Percentiles rank a stretch among this genome's conserved stretches.
Evolutionary conservation across 2,329 filamentous ascomycete genomes (phyloP).

Genomic region (Colletotrichum costaricense): DNA sequence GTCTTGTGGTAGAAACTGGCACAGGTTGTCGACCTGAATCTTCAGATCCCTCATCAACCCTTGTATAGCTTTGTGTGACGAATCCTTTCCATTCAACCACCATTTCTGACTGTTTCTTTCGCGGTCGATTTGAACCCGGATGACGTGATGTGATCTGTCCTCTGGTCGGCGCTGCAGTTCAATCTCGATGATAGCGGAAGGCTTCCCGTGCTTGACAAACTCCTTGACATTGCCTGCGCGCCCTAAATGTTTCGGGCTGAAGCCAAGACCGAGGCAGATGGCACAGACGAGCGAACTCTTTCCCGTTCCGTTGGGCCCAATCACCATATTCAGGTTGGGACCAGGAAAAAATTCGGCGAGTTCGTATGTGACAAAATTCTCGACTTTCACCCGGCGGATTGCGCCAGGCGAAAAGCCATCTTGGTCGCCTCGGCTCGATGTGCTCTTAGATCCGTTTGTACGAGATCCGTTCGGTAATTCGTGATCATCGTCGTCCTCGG

Average conservation of each 20-base stretch:
- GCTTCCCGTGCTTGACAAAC: slow-evolving; percentile 91
- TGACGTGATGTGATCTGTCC: slow-evolving; percentile 74
- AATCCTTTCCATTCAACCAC: slow-evolving; percentile 76
- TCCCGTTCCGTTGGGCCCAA: slow-evolving; percentile 97
- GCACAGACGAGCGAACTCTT: slow-evolving; percentile 98
- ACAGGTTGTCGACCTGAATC: slow-evolving; percentile 97
- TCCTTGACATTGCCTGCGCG: slow-evolving; percentile 87
- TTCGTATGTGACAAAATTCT: slow-evolving; percentile 95
- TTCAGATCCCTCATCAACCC: slow-evolving; percentile 76
- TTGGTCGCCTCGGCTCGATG: slow-evolving; percentile 30
- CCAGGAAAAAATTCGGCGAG: slow-evolving; percentile 91
- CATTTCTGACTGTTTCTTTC: slow-evolving; percentile 88
- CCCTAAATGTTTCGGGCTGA: slow-evolving; percentile 83
- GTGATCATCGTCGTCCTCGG: slow-evolving; percentile 35
- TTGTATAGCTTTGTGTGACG: slow-evolving; percentile 73
- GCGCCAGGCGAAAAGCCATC: slow-evolving; percentile 77
- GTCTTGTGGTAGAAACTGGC: slow-evolving; percentile 96
- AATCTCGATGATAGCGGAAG: slow-evolving; percentile 86
- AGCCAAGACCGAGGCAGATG: slow-evolving; percentile 92
- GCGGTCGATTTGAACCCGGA: slow-evolving; percentile 80
- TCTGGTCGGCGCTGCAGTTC: slow-evolving; percentile 78
- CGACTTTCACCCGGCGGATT: slow-evolving; percentile 86
- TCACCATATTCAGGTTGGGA: slow-evolving; percentile 96
- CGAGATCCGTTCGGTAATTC: slow-evolving; percentile 19
- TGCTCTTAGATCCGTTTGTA: slow-evolving; percentile 30